Conservation (phyloP, 2,329 filamentous ascomycete species). For the Trichoderma sp. region DNA sequence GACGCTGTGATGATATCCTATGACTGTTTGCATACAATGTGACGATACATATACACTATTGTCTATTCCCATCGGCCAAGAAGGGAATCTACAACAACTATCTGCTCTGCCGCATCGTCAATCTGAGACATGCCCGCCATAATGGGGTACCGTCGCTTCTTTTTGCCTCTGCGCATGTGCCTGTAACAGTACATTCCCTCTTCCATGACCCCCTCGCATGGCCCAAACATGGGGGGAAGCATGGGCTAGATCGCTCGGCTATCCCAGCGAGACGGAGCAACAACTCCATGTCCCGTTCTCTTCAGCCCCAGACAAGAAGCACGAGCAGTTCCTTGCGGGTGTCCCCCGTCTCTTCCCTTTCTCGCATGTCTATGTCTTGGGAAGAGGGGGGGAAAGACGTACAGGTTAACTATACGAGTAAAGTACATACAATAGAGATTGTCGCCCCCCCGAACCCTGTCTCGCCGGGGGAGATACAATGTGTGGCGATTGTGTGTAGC, state of each 20-base stretch:
- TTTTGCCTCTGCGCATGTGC: neutral
- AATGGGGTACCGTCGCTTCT: neutral
- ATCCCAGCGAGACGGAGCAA: neutral
- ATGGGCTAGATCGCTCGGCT: neutral
- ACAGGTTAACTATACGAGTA: too few species aligned
- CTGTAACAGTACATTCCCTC: neutral
- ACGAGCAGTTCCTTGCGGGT: neutral
- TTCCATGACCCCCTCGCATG: neutral
- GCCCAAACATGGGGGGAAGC: neutral
- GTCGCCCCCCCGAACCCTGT: constrained; percentile 1
- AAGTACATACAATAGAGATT: neutral
- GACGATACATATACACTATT: neutral
- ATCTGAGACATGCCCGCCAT: neutral
- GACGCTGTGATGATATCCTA: neutral
- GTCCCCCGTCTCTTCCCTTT: neutral
- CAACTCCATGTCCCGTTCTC: neutral
- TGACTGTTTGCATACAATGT: neutral
- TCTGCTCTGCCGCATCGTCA: neutral
- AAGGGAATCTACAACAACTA: neutral
- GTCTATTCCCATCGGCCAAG: neutral
- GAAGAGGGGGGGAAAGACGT: too few species aligned
- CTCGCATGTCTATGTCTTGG: neutral
- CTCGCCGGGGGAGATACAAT: neutral
- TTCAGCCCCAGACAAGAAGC: neutral
- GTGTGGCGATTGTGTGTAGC: neutral